A percentile compares a stretch with the other conserved stretches of the same genome.
These are phyloP conservation scores for Mortierella sp. DNA, from an alignment of 371 early-diverging fungal genomes.

Conservation along the genomic window DNA sequence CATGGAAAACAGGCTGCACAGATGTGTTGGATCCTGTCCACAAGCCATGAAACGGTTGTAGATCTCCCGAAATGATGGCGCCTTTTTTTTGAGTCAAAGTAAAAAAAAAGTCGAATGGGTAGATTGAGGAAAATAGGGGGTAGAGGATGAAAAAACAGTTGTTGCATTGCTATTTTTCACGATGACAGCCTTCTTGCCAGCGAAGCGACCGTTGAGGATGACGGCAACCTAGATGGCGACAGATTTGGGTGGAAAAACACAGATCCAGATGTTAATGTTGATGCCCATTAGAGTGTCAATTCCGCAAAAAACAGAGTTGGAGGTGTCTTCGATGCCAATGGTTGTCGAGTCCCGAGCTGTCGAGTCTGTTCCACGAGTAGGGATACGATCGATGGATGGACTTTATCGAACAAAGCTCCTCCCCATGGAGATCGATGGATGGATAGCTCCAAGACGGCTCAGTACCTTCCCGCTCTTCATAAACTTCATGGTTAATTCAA, in stretches of 20 bases:
- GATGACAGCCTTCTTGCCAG: conserved; percentile 99
- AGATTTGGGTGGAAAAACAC: conserved; percentile 7
- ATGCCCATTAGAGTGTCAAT: not conserved
- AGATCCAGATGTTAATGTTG: not conserved
- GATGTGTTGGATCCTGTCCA: no score
- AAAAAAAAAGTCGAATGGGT: no score
- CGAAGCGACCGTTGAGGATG: conserved; percentile 96
- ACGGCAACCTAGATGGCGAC: conserved; percentile 85
- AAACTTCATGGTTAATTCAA: conserved; percentile 11
- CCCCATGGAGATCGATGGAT: conserved; percentile 6
- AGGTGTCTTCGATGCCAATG: not conserved
- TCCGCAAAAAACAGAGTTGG: not conserved
- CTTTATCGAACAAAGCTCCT: no score
- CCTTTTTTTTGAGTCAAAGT: no score
- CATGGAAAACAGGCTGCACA: no score
- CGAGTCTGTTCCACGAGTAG: not conserved
- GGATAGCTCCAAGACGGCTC: not conserved
- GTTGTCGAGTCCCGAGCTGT: not conserved
- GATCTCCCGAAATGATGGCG: no score
- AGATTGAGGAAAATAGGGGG: no score
- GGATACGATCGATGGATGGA: no score
- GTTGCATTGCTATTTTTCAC: conserved; percentile 83
- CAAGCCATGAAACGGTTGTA: no score
- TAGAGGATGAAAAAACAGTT: conserved; percentile 27
- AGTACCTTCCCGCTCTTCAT: conserved; percentile 16